phyloP scores from a whole-genome alignment of 768 basidiomycete genomes.

The Daedalea quercina region DNA sequence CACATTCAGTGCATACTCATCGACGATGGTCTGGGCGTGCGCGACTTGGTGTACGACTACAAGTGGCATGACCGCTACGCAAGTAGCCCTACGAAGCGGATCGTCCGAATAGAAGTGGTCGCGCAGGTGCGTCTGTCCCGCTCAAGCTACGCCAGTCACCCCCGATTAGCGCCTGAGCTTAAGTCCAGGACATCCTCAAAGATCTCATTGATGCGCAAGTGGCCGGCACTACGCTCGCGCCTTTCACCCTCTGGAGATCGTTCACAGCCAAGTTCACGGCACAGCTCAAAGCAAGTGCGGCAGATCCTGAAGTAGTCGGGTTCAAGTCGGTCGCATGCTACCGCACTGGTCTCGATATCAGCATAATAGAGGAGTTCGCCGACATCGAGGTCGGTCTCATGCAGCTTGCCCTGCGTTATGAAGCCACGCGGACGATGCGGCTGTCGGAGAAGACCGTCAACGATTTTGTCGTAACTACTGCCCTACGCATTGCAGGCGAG shows the following conservation, averaged over 20 bases:
- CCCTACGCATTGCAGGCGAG: conserved; percentile 45
- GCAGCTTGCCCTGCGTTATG: conserved; percentile 28
- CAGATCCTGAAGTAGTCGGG: conserved; percentile 45
- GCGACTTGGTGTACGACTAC: conserved; percentile 41
- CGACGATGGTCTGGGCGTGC: conserved; percentile 61
- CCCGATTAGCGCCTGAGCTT: background rate
- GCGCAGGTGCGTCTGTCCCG: conserved; percentile 49
- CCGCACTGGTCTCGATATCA: conserved; percentile 63
- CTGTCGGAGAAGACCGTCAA: conserved; percentile 59
- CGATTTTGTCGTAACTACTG: conserved; percentile 54
- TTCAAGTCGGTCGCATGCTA: conserved; percentile 80
- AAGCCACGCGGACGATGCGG: conserved; percentile 36
- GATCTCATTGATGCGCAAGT: conserved; percentile 13
- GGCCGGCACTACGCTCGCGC: background rate
- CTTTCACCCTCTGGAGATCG: conserved; percentile 1
- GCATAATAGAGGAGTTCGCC: background rate
- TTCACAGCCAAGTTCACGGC: conserved; percentile 30
- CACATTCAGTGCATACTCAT: conserved; percentile 65
- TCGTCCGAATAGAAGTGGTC: conserved; percentile 61
- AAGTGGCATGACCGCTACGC: conserved; percentile 62
- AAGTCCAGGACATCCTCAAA: conserved; percentile 18
- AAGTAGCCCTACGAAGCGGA: conserved; percentile 43
- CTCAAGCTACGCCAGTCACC: conserved; percentile 2
- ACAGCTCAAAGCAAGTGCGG: conserved; percentile 31
- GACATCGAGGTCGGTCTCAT: conserved; percentile 24